phyloP scores from a whole-genome alignment of 768 basidiomycete genomes.

The Mycena galericulata region DNA sequence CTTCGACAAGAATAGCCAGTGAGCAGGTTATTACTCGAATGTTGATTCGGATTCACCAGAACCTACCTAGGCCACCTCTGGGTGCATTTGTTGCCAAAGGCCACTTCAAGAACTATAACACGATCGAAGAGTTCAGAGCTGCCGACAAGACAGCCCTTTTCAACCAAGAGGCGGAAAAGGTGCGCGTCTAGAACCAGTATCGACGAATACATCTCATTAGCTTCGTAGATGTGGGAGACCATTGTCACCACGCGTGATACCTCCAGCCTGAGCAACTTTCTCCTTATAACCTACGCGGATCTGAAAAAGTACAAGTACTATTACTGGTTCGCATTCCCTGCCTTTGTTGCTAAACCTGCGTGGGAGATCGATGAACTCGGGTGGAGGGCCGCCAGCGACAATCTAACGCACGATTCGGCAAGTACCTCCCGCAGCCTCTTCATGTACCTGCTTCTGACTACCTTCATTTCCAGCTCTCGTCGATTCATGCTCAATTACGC shows the following conservation, averaged over 20 bases:
- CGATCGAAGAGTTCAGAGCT: conserved; percentile 94
- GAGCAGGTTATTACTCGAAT: conserved; percentile 36
- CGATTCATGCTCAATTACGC: conserved; percentile 64
- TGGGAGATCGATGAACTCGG: conserved; percentile 84
- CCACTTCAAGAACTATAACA: conserved; percentile 93
- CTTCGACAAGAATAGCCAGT: conserved; percentile 65
- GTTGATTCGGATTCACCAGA: background rate
- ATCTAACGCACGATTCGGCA: conserved; percentile 58
- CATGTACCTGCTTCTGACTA: background rate
- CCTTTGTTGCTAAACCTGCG: conserved; percentile 87
- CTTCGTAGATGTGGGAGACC: conserved; percentile 74
- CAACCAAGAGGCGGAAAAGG: conserved; percentile 76
- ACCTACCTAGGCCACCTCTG: conserved; percentile 52
- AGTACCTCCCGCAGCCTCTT: conserved; percentile 21
- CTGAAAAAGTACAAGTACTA: conserved; percentile 98
- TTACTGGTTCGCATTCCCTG: conserved; percentile 99
- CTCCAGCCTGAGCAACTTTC: conserved; percentile 76
- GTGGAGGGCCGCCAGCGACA: conserved; percentile 63
- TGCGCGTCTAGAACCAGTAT: conserved; percentile 45
- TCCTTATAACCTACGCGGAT: conserved; percentile 95
- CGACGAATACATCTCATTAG: conserved; percentile 1
- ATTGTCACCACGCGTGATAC: conserved; percentile 65
- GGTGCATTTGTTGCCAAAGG: conserved; percentile 70
- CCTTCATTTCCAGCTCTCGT: conserved; percentile 60
- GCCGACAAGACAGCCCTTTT: conserved; percentile 92